phyloP scores from a whole-genome alignment of 106 monocot species.

The Dioscorea dumetorum region DNA sequence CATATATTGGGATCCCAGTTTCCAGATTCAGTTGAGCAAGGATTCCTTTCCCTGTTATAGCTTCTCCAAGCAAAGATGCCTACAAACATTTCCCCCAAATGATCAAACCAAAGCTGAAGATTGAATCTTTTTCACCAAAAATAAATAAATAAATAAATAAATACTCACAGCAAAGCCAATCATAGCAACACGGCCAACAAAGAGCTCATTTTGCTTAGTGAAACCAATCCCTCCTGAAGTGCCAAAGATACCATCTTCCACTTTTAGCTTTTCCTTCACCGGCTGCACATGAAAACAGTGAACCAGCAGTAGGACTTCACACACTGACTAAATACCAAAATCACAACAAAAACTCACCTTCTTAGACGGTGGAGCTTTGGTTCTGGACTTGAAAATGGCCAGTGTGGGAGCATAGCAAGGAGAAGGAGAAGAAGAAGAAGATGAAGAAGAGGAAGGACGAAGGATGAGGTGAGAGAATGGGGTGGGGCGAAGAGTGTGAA shows the following conservation, averaged over 20 bases:
- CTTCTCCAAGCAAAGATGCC: constrained; percentile 91
- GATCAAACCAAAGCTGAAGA: too few species aligned
- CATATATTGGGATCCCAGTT: constrained; percentile 96
- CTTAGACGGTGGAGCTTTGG: constrained; percentile 39
- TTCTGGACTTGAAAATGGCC: constrained; percentile 62
- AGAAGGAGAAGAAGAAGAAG: constrained; percentile 11
- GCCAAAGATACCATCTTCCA: constrained; percentile 88
- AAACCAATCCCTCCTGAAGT: constrained; percentile 98
- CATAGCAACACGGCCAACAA: constrained; percentile 97
- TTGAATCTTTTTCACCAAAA: not conserved
- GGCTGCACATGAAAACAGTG: too few species aligned
- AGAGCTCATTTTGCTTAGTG: constrained; percentile 94
- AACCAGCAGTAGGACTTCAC: too few species aligned
- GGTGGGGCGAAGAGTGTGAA: constrained; percentile 33
- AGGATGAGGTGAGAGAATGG: constrained; percentile 27
- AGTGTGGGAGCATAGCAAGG: constrained; percentile 21
- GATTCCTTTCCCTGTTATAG: constrained; percentile 88
- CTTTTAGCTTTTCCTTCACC: constrained; percentile 30
- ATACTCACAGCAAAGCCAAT: constrained; percentile 81
- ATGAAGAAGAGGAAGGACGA: constrained; percentile 1
- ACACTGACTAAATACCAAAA: too few species aligned
- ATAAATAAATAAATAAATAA: too few species aligned
- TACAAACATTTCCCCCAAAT: constrained; percentile 2
- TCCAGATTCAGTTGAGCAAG: constrained; percentile 87
- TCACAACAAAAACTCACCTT: constrained; percentile 16